Evolutionary conservation across 2,329 filamentous ascomycete species (phyloP).

Genomic region (Purpureocillium lavendulum): DNA sequence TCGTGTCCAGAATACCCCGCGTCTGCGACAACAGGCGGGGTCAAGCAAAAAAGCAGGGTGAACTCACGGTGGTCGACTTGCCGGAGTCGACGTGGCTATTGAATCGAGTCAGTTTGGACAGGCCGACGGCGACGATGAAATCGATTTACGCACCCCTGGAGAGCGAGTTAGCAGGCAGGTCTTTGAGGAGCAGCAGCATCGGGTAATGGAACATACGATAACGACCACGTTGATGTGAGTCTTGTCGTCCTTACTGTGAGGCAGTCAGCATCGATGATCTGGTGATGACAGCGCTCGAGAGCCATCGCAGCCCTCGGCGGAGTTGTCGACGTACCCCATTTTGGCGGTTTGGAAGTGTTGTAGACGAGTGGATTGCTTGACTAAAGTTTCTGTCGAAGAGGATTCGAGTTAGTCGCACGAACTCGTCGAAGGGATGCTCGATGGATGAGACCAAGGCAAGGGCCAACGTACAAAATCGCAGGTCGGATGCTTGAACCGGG

Average conservation of each 20-base stretch:
- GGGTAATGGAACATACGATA: constrained; percentile 50
- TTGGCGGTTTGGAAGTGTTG: constrained; percentile 18
- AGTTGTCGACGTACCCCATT: constrained; percentile 21
- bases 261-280: constrained; percentile 3
- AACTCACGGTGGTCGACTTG: constrained; percentile 93
- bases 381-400: constrained; percentile 6
- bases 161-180: constrained; percentile 9
- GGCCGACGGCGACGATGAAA: constrained; percentile 14
- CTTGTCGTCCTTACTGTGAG: constrained; percentile 83
- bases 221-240: constrained; percentile 96
- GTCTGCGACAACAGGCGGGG: constrained; percentile 7
- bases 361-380: constrained; percentile 8
- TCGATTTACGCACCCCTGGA: constrained; percentile 17
- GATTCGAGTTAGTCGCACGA: constrained; percentile 3
- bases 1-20: constrained; percentile 4
- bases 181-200: not conserved
- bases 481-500: constrained; percentile 35
- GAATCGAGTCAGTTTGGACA: constrained; percentile 11
- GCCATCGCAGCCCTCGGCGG: not conserved
- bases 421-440: constrained; percentile 4
- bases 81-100: constrained; percentile 92
- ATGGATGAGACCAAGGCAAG: constrained; percentile 4
- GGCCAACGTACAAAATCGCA: constrained; percentile 28
- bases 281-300: not conserved
- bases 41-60: constrained; percentile 1